Percentiles rank a stretch among this genome's conserved stretches.
Conservation (phyloP, 345 rosid species). For the Cochlearia excelsa region DNA sequence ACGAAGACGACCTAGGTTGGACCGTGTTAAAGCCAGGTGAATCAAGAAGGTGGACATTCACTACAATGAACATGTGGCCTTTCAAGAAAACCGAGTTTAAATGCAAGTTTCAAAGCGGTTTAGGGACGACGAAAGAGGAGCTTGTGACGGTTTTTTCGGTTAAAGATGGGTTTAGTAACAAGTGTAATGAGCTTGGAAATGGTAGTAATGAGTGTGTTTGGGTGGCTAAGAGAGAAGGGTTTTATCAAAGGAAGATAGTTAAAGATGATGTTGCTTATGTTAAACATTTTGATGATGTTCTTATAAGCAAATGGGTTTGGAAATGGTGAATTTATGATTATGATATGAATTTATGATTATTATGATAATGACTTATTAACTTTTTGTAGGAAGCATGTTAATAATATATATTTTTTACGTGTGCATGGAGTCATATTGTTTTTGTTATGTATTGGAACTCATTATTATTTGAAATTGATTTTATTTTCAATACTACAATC, state of each 20-base stretch:
- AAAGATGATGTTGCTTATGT: background rate
- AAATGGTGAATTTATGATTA: conserved; percentile 3
- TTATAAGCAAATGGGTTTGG: conserved; percentile 17
- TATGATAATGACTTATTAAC: too few species aligned
- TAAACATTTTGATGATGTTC: background rate
- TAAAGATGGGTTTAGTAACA: background rate
- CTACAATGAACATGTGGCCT: conserved; percentile 37
- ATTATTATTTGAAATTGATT: too few species aligned
- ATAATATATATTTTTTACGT: too few species aligned
- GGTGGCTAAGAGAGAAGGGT: conserved; percentile 9
- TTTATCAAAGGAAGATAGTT: conserved; percentile 1
- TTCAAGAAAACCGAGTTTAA: conserved; percentile 29
- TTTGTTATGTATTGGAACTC: too few species aligned
- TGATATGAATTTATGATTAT: too few species aligned
- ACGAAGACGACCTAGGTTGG: conserved; percentile 34
- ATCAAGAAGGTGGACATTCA: conserved; percentile 25
- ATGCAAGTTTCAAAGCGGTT: conserved; percentile 24
- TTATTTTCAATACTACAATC: too few species aligned
- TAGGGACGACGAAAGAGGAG: conserved; percentile 14
- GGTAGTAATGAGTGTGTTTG: conserved; percentile 3
- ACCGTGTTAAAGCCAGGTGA: conserved; percentile 11
- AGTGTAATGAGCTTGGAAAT: background rate
- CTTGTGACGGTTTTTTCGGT: conserved; percentile 3
- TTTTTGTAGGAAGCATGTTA: too few species aligned
- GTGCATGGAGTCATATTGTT: too few species aligned